Evolutionary conservation across 352 stramenopile species (phyloP), one percentile per base, ranked within the genome.

Genomic region (Thraustochytrium striatum): DNA sequence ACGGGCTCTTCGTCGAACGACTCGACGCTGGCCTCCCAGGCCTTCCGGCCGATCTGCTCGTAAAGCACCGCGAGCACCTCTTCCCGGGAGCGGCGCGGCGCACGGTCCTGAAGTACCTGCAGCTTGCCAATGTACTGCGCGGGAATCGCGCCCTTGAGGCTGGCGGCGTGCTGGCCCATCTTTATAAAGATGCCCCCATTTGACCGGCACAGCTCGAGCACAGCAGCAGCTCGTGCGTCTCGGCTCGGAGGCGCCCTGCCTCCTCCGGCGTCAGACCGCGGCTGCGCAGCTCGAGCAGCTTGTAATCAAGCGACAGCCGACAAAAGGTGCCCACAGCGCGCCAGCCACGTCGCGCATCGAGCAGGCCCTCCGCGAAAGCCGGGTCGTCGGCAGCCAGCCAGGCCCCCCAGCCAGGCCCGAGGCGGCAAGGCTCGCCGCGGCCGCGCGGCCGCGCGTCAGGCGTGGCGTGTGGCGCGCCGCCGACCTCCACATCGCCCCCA

Each of bases 1-100:
- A 99, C 91, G n/a, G 96, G 94, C 44, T 84, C 85, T 28, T 84
- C 81, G 43, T 98, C 90, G 82, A 99, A 97, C 33, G 88, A 82
- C 1, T 83, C 78, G 83, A 98, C 98, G 33, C 95, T 61, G 21
- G 96, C 87, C 16, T 93, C 85, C 0, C 87, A 83, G 28, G 73
- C 39, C 11, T 36, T 65, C 39, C 55, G 69, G 38, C 88, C 86
- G 8, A 92, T 72, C 47, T 92, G 87, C 82, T 91, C 85, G 25
- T 85, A 38, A 16, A 95, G 84, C 5, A 93, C 87, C n/a, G 69
- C 32, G 52, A 80, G 72, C 2, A 96, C 89, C 78, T 91, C 80
- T 32, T 88, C 39, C 16, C 43, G 43, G 5, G 65, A 38, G 8
- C 65, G 44, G 1, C 30, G 5, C 8, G 13, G 43, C 8, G 65